Conservation (phyloP, 73 alveolate species). For the Paramecium octaurelia region DNA sequence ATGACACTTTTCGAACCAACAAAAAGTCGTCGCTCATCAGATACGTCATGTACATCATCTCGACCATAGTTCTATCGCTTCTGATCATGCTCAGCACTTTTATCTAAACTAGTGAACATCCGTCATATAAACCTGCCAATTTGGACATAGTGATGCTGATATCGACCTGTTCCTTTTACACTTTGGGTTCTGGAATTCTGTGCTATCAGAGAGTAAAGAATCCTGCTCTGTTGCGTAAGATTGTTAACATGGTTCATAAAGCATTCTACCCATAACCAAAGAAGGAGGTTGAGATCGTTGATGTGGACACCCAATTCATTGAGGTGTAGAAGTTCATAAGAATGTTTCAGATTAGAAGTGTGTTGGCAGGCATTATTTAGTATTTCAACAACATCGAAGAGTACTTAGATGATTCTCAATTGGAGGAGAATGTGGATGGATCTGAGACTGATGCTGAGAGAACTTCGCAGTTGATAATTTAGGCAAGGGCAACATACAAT, state of each 20-base stretch:
- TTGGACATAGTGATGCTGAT: not conserved
- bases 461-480: not conserved
- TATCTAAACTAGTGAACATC: not conserved
- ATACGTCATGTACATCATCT: constrained; percentile 7
- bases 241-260: not conserved
- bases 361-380: not conserved
- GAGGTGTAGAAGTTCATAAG: not conserved
- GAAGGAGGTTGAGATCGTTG: not conserved
- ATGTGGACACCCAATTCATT: not conserved
- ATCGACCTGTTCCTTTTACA: not conserved
- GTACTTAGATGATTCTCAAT: not conserved
- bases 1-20: not conserved
- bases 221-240: not conserved
- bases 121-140: not conserved
- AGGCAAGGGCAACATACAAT: not conserved
- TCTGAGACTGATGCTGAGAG: not conserved
- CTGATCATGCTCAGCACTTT: not conserved
- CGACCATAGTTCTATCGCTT: not conserved
- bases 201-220: not conserved
- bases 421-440: not conserved
- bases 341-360: not conserved
- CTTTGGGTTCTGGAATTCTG: not conserved
- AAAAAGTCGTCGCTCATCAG: not conserved
- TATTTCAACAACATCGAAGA: not conserved
- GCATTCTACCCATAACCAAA: not conserved